Percentiles rank a stretch among this genome's conserved stretches.
Evolutionary conservation across 208 protist species (phyloP).

Genomic region (Naegleria gruberi): DNA sequence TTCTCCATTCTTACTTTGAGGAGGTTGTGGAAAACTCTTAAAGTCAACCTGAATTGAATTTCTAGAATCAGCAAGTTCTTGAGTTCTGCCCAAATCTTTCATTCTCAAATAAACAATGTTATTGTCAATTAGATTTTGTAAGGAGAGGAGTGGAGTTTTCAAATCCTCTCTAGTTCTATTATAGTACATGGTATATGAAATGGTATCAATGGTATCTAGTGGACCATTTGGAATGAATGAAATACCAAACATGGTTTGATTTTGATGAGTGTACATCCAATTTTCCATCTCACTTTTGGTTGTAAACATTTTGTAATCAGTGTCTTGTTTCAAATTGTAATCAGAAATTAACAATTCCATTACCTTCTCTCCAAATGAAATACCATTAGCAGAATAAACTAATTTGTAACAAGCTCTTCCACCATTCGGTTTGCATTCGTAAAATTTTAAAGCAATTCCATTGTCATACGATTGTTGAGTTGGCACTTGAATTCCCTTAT

Average conservation of each 20-base stretch:
- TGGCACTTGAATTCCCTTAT: not conserved
- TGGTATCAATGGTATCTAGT: not conserved
- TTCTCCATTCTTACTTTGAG: not conserved
- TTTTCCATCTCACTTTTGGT: not conserved
- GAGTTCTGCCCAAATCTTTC: not conserved
- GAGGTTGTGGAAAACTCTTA: not conserved
- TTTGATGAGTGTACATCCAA: not conserved
- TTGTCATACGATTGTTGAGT: not conserved
- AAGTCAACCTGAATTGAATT: not conserved
- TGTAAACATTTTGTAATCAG: not conserved
- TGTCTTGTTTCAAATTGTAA: not conserved
- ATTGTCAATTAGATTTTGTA: conserved; percentile 3
- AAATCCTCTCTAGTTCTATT: not conserved
- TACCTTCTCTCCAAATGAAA: not conserved
- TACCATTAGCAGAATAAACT: not conserved
- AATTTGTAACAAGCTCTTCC: not conserved
- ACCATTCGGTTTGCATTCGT: not conserved
- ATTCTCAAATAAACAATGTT: not conserved
- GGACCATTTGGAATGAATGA: not conserved
- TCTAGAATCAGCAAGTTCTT: not conserved
- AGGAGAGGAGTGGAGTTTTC: not conserved
- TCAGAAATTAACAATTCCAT: not conserved
- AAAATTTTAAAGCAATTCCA: not conserved
- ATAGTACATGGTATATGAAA: not conserved
- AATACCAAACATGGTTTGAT: not conserved